Conservation (phyloP, 129 eudicot species). For the Flaveria brownii region DNA sequence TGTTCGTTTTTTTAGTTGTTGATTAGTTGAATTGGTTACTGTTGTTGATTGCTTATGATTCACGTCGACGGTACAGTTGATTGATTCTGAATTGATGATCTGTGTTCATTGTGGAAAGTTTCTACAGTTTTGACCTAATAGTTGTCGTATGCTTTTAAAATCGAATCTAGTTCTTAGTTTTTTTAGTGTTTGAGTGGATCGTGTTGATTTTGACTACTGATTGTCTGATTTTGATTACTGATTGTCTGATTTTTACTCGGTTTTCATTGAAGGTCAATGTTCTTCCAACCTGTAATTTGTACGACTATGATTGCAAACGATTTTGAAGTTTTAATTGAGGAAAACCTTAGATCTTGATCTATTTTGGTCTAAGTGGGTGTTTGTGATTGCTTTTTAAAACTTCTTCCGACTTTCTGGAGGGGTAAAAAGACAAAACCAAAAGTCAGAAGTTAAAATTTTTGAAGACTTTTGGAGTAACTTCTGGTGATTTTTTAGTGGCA, state of each 20-base stretch:
- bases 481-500: too few relatives aligned
- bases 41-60: constrained; percentile 3
- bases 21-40: not conserved
- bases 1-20: not conserved
- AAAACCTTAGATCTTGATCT: not conserved
- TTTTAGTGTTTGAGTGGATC: not conserved
- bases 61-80: not conserved
- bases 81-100: not conserved
- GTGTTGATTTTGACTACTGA: constrained; percentile 1
- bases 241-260: not conserved
- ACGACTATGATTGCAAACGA: not conserved
- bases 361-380: not conserved
- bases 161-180: not conserved
- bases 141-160: not conserved
- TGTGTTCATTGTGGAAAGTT: too few relatives aligned
- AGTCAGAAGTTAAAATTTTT: too few relatives aligned
- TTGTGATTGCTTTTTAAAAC: too few relatives aligned
- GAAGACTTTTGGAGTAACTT: too few relatives aligned
- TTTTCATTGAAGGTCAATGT: not conserved
- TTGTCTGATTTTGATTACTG: constrained; percentile 11
- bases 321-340: not conserved
- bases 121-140: too few relatives aligned
- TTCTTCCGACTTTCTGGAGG: too few relatives aligned
- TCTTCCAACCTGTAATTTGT: not conserved
- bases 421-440: too few relatives aligned